Conservation (phyloP, 805 yeast genomes). For the Lipomyces lipofer region DNA sequence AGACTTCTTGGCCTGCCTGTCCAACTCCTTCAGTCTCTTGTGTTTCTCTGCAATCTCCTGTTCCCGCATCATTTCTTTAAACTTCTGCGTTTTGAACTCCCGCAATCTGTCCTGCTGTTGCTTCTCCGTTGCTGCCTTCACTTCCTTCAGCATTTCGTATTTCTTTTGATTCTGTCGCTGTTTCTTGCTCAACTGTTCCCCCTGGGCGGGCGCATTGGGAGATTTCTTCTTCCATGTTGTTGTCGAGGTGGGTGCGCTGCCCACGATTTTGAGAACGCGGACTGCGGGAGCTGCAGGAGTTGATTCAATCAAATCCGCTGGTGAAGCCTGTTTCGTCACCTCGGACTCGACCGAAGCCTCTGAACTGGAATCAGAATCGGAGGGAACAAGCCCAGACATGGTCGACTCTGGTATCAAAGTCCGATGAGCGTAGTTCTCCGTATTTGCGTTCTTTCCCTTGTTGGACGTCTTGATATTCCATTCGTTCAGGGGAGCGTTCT, state of each 20-base stretch:
- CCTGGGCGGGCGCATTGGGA: not conserved
- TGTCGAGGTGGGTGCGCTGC: conserved; percentile 1
- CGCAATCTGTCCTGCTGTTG: conserved; percentile 15
- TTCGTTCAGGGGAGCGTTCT: no score
- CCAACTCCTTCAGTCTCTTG: not conserved
- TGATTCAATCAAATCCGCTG: no score
- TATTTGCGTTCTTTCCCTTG: no score
- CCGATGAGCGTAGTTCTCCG: no score
- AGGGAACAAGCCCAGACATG: no score
- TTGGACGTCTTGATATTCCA: no score
- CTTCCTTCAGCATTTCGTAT: conserved; percentile 6
- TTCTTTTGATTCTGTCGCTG: conserved; percentile 24
- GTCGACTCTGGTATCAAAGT: no score
- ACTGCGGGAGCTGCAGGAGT: no score
- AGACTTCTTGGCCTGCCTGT: not conserved
- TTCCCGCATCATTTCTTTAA: conserved; percentile 4
- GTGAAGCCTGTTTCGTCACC: no score
- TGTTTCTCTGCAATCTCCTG: conserved; percentile 2
- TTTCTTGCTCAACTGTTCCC: conserved; percentile 14
- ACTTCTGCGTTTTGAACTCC: conserved; percentile 8
- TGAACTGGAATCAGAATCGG: no score
- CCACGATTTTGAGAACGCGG: conserved; percentile 14
- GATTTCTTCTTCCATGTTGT: not conserved
- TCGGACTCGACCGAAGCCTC: no score
- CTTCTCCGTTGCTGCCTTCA: conserved; percentile 6